Conservation (phyloP, 805 yeast genomes). For the Metschnikowia baotianmanensis region DNA sequence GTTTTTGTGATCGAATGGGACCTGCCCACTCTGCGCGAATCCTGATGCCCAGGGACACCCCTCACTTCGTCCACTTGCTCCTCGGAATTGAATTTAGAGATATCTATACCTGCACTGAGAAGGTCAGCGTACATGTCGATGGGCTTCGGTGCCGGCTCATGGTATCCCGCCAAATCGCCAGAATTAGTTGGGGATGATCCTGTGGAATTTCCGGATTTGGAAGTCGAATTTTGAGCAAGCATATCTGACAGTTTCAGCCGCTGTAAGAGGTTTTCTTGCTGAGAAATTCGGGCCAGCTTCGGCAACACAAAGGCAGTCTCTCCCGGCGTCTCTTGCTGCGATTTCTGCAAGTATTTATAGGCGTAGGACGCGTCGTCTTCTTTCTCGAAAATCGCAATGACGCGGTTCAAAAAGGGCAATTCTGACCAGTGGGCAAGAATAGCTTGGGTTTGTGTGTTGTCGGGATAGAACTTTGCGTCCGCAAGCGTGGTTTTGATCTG, state of each 20-base stretch:
- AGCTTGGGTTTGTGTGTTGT: slow-evolving; percentile 21
- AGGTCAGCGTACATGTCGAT: slow-evolving; percentile 30
- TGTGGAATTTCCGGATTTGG: slow-evolving; percentile 6
- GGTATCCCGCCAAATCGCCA: slow-evolving; percentile 17
- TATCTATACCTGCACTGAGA: slow-evolving; percentile 32
- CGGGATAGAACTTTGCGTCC: slow-evolving; percentile 18
- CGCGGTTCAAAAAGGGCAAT: slow-evolving; percentile 36
- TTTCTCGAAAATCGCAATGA: slow-evolving; percentile 36
- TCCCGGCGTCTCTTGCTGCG: slow-evolving; percentile 4
- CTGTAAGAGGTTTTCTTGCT: slow-evolving; percentile 40
- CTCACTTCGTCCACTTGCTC: slow-evolving; percentile 24
- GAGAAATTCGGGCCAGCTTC: slow-evolving; percentile 25
- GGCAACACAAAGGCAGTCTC: slow-evolving; percentile 11
- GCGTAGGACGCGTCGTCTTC: slow-evolving; percentile 28
- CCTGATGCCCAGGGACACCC: slow-evolving; percentile 1
- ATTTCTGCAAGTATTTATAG: slow-evolving; percentile 20
- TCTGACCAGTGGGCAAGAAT: slow-evolving; percentile 36
- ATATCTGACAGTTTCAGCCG: slow-evolving; percentile 31
- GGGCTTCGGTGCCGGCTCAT: slow-evolving; percentile 36
- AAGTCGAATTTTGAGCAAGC: slow-evolving; percentile 18
- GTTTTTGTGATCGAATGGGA: slow-evolving; percentile 34
- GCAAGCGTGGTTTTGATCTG: slow-evolving; percentile 32
- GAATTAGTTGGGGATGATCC: neutral
- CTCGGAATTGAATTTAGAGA: slow-evolving; percentile 23
- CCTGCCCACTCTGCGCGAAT: slow-evolving; percentile 14